These are phyloP conservation scores for Phytophthora citrophthora DNA, from an alignment of 352 stramenopile species.

Conservation along the genomic window DNA sequence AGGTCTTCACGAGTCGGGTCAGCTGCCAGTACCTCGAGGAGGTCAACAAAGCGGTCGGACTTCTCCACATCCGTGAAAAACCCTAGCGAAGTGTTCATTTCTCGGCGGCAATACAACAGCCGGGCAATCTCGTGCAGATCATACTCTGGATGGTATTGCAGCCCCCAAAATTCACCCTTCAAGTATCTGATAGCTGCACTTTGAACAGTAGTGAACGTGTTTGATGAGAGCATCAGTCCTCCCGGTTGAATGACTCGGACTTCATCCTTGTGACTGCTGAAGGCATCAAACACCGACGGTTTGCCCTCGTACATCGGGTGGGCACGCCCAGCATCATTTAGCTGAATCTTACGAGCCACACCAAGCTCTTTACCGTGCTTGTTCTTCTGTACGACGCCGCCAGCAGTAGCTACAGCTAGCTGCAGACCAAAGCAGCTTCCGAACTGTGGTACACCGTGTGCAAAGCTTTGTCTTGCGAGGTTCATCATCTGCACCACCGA, in stretches of 20 bases:
- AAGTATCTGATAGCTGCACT: conserved; percentile 59
- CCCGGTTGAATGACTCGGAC: conserved; percentile 63
- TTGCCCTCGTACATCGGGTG: conserved; percentile 84
- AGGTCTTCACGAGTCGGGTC: conserved; percentile 65
- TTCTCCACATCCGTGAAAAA: conserved; percentile 65
- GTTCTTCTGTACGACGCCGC: conserved; percentile 67
- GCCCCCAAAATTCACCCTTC: conserved; percentile 78
- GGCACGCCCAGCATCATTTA: conserved; percentile 59
- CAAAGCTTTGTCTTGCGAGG: conserved; percentile 50
- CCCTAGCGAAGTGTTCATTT: conserved; percentile 64
- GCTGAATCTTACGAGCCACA: conserved; percentile 68
- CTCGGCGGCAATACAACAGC: conserved; percentile 67
- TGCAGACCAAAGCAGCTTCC: conserved; percentile 81
- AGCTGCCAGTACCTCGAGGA: conserved; percentile 61
- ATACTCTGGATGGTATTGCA: conserved; percentile 86
- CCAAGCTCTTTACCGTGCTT: conserved; percentile 69
- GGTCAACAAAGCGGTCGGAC: conserved; percentile 53
- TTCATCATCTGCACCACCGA: conserved; percentile 55
- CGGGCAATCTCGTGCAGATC: conserved; percentile 81
- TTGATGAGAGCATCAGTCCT: conserved; percentile 57
- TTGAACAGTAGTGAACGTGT: conserved; percentile 67
- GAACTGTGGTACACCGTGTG: conserved; percentile 69
- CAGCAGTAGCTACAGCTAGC: conserved; percentile 60
- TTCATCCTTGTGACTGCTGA: conserved; percentile 83
- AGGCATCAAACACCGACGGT: conserved; percentile 67